Percentiles rank a stretch among this genome's conserved stretches.
phyloP scores from a whole-genome alignment of 2,329 filamentous ascomycete species.

The Huntiella moniliformis region DNA sequence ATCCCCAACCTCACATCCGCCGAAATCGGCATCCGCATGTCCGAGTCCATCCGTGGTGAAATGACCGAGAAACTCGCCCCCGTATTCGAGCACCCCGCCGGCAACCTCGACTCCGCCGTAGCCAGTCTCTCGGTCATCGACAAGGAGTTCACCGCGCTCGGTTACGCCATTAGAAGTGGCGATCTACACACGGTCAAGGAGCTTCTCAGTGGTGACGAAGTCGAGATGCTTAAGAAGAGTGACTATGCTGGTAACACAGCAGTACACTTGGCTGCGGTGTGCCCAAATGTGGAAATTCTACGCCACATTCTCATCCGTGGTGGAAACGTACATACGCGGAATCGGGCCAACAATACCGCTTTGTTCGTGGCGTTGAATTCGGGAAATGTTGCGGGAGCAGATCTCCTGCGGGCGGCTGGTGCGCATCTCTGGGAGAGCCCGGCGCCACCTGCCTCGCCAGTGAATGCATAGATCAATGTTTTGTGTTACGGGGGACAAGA shows the following conservation, averaged over 20 bases:
- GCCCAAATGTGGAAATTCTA: constrained; percentile 35
- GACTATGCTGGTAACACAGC: constrained; percentile 71
- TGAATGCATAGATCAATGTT: constrained; percentile 1
- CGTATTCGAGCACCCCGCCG: constrained; percentile 57
- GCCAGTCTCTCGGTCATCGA: constrained; percentile 28
- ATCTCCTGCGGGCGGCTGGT: constrained; percentile 37
- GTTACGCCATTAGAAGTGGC: constrained; percentile 60
- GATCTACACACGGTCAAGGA: constrained; percentile 46
- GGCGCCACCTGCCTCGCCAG: constrained; percentile 14
- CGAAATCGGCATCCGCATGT: constrained; percentile 54
- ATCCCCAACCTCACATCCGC: constrained; percentile 40
- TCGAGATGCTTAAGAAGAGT: constrained; percentile 49
- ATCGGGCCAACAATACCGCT: constrained; percentile 46
- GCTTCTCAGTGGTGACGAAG: constrained; percentile 47
- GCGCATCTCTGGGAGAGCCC: constrained; percentile 35
- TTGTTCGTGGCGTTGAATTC: constrained; percentile 43
- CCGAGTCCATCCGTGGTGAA: constrained; percentile 61
- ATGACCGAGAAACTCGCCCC: constrained; percentile 58
- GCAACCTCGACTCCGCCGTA: constrained; percentile 25
- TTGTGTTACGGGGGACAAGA: neutral
- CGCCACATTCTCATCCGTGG: constrained; percentile 39
- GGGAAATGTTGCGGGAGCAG: constrained; percentile 33
- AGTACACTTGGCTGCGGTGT: constrained; percentile 37
- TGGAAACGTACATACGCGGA: constrained; percentile 48
- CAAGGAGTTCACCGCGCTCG: constrained; percentile 57